Percentiles rank a stretch among this genome's conserved stretches.
Evolutionary conservation across 1,284 basidiomycete genomes (phyloP).

Genomic region (Cutaneotrichosporon spelunceum): DNA sequence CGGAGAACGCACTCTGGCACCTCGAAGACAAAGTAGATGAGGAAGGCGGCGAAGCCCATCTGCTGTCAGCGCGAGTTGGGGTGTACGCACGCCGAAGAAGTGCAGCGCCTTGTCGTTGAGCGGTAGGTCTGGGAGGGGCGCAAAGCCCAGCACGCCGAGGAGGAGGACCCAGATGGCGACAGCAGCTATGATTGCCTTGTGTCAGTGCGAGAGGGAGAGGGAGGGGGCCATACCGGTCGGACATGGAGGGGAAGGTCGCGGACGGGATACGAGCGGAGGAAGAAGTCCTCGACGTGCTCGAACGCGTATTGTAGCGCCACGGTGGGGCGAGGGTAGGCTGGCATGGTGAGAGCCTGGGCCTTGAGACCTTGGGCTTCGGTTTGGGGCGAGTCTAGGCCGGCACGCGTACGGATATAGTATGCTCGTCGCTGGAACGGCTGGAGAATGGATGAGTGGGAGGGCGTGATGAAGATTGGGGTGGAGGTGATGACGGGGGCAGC

Average conservation of each 20-base stretch:
- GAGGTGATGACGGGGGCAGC: too few species aligned
- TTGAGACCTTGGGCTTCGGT: too few species aligned
- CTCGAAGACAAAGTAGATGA: slow-evolving; percentile 48
- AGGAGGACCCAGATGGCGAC: slow-evolving; percentile 48
- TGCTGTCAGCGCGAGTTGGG: slow-evolving; percentile 17
- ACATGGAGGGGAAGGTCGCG: slow-evolving; percentile 42
- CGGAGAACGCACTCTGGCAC: slow-evolving; percentile 45
- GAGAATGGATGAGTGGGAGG: background rate
- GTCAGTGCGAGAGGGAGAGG: slow-evolving; percentile 4
- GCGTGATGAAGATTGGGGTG: too few species aligned
- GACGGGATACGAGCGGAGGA: slow-evolving; percentile 41
- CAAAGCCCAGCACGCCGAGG: slow-evolving; percentile 47
- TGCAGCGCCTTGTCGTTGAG: slow-evolving; percentile 51
- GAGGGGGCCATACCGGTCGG: slow-evolving; percentile 39
- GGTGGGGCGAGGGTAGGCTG: slow-evolving; percentile 38
- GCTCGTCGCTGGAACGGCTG: background rate
- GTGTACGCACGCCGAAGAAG: slow-evolving; percentile 46
- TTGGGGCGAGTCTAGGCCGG: too few species aligned
- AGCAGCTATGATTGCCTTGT: slow-evolving; percentile 43
- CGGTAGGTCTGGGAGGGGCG: slow-evolving; percentile 43
- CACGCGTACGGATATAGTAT: too few species aligned
- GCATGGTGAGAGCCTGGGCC: background rate
- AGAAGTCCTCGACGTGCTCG: slow-evolving; percentile 28
- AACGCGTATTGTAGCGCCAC: slow-evolving; percentile 36
- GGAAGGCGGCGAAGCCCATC: slow-evolving; percentile 50